Conservation (phyloP, 2,329 filamentous ascomycete genomes). For the Aurifilum marmelostoma region DNA sequence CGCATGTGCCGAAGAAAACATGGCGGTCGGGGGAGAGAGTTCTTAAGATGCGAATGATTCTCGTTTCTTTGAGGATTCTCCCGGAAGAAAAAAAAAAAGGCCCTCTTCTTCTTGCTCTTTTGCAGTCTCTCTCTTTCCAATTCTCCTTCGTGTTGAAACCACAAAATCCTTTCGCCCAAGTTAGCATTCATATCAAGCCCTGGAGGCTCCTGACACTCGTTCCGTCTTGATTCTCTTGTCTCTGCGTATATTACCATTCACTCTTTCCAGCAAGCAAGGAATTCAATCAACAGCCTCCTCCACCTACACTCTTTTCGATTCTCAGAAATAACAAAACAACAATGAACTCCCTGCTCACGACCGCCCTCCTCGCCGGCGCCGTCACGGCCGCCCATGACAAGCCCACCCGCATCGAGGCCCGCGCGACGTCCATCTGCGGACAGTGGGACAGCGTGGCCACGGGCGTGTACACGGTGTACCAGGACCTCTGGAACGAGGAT, state of each 20-base stretch:
- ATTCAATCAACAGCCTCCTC: neutral
- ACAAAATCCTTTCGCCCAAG: neutral
- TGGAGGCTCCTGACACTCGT: slow-evolving; percentile 18
- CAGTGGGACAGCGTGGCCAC: slow-evolving; percentile 19
- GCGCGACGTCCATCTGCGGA: slow-evolving; percentile 21
- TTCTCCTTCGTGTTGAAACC: neutral
- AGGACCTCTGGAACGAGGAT: slow-evolving; percentile 53
- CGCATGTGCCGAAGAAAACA: neutral
- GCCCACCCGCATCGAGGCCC: slow-evolving; percentile 12
- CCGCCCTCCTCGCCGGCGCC: slow-evolving; percentile 15
- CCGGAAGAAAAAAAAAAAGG: too few relatives aligned
- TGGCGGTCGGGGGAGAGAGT: too few relatives aligned
- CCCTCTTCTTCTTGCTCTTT: neutral
- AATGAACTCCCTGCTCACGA: slow-evolving; percentile 28
- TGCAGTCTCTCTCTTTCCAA: neutral
- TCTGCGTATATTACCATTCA: neutral
- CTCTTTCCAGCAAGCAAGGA: slow-evolving; percentile 2
- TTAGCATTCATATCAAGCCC: slow-evolving; percentile 4
- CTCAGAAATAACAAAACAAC: neutral
- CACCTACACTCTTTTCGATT: neutral
- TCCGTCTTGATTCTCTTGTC: slow-evolving; percentile 5
- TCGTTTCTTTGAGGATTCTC: neutral
- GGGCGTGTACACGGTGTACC: slow-evolving; percentile 50
- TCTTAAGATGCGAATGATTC: slow-evolving; percentile 6
- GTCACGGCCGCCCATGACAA: slow-evolving; percentile 2